Evolutionary conservation across 2,329 filamentous ascomycete species (phyloP).

Genomic region (Achaetomium macrosporum): DNA sequence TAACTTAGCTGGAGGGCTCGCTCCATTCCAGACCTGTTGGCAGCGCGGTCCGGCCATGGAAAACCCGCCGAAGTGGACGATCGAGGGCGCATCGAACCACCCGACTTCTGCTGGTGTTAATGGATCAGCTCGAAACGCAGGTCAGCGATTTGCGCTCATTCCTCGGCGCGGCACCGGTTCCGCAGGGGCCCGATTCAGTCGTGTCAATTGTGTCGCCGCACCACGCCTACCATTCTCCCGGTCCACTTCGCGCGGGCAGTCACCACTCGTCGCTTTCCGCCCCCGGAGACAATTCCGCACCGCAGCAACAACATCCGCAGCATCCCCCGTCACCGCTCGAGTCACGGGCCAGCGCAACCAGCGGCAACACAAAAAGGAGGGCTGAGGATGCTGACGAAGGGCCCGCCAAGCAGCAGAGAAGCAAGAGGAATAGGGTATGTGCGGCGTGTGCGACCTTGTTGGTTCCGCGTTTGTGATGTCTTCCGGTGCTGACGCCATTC

Average conservation of each 20-base stretch:
- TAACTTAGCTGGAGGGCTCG: background rate
- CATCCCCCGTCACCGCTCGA: conserved; percentile 12
- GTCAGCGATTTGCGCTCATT: conserved; percentile 47
- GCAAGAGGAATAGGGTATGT: conserved; percentile 55
- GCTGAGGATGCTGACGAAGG: conserved; percentile 37
- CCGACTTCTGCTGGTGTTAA: conserved; percentile 21
- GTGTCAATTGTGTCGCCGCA: conserved; percentile 13
- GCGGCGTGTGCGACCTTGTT: background rate
- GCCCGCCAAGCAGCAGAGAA: conserved; percentile 47
- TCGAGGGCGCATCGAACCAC: background rate
- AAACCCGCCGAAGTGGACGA: background rate
- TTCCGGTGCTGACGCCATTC: background rate
- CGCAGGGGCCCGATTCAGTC: conserved; percentile 8
- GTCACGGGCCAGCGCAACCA: conserved; percentile 15
- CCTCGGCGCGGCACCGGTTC: conserved; percentile 33
- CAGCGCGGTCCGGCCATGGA: conserved; percentile 1
- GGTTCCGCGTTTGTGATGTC: background rate
- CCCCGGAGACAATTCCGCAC: conserved; percentile 47
- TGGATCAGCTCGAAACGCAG: conserved; percentile 52
- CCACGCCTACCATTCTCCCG: conserved; percentile 14
- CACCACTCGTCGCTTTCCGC: conserved; percentile 29
- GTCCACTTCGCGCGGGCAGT: conserved; percentile 23
- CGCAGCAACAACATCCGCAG: conserved; percentile 18
- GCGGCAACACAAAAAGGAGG: conserved; percentile 30
- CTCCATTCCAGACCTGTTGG: background rate